Evolutionary conservation across 2,329 filamentous ascomycete species (phyloP).

Genomic region (Fusarium longipes): DNA sequence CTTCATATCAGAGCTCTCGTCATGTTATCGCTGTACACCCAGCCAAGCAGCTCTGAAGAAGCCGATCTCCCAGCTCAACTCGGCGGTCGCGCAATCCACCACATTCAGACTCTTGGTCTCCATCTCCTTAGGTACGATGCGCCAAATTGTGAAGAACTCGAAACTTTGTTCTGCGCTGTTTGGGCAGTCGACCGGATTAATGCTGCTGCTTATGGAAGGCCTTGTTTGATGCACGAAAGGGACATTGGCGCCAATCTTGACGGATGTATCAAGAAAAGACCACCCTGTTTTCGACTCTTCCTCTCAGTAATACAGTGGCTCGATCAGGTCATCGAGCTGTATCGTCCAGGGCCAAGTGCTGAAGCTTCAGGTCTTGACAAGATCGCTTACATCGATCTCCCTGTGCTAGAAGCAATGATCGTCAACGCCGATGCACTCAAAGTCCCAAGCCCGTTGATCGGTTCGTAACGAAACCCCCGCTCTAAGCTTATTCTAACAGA

Average conservation of each 20-base stretch:
- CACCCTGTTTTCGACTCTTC: slow-evolving; percentile 67
- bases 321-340: slow-evolving; percentile 69
- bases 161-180: slow-evolving; percentile 66
- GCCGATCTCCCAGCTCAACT: slow-evolving; percentile 66
- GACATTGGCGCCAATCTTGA: slow-evolving; percentile 67
- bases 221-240: slow-evolving; percentile 69
- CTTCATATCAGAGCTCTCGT: slow-evolving; percentile 65
- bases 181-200: slow-evolving; percentile 72
- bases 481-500: slow-evolving; percentile 30
- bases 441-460: slow-evolving; percentile 61
- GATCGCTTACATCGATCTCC: slow-evolving; percentile 62
- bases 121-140: slow-evolving; percentile 61
- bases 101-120: slow-evolving; percentile 66
- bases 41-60: slow-evolving; percentile 64
- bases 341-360: slow-evolving; percentile 63
- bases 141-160: slow-evolving; percentile 56
- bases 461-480: slow-evolving; percentile 48
- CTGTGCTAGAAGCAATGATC: slow-evolving; percentile 68
- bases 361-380: slow-evolving; percentile 56
- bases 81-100: slow-evolving; percentile 65
- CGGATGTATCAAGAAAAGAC: slow-evolving; percentile 61
- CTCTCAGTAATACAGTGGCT: slow-evolving; percentile 65
- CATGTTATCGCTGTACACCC: slow-evolving; percentile 69
- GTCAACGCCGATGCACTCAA: slow-evolving; percentile 64
- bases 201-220: slow-evolving; percentile 68